phyloP scores from a whole-genome alignment of 179 eudicot genomes.

The Beta lomatogona region DNA sequence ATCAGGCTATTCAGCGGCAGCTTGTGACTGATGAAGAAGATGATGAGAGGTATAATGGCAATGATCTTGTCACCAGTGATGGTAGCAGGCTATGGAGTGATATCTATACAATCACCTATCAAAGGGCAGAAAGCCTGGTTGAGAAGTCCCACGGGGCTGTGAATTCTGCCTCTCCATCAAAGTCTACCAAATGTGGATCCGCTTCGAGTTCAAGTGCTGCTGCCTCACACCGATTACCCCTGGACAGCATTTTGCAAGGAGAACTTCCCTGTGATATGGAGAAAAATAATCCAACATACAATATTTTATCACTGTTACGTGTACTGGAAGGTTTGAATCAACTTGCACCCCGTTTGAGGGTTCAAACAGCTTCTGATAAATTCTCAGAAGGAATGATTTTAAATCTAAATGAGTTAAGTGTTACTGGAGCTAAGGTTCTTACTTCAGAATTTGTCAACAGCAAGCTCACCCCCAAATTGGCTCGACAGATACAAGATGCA shows the following conservation, averaged over 20 bases:
- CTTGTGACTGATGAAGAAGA: constrained; percentile 89
- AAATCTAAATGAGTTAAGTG: constrained; percentile 57
- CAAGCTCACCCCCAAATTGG: constrained; percentile 93
- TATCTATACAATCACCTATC: constrained; percentile 80
- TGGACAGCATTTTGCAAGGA: constrained; percentile 91
- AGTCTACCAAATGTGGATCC: constrained; percentile 53
- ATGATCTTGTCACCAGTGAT: constrained; percentile 70
- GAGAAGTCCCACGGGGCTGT: constrained; percentile 50
- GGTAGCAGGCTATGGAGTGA: constrained; percentile 92
- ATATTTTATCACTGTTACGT: constrained; percentile 77
- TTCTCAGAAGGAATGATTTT: constrained; percentile 76
- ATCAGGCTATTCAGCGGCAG: constrained; percentile 95
- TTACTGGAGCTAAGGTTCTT: constrained; percentile 55
- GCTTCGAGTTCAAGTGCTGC: constrained; percentile 44
- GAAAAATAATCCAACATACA: constrained; percentile 78
- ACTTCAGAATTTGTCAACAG: constrained; percentile 76
- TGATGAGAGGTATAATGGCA: constrained; percentile 65
- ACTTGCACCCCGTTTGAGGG: constrained; percentile 86
- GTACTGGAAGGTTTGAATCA: constrained; percentile 94
- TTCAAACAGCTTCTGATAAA: constrained; percentile 62
- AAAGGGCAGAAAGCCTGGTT: constrained; percentile 66
- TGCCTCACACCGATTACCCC: constrained; percentile 52
- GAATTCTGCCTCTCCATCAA: constrained; percentile 48
- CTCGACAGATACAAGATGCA: constrained; percentile 97
- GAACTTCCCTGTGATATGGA: constrained; percentile 97